Conservation (phyloP, 495 filamentous ascomycete species). For the Annulohypoxylon maeteangense region DNA sequence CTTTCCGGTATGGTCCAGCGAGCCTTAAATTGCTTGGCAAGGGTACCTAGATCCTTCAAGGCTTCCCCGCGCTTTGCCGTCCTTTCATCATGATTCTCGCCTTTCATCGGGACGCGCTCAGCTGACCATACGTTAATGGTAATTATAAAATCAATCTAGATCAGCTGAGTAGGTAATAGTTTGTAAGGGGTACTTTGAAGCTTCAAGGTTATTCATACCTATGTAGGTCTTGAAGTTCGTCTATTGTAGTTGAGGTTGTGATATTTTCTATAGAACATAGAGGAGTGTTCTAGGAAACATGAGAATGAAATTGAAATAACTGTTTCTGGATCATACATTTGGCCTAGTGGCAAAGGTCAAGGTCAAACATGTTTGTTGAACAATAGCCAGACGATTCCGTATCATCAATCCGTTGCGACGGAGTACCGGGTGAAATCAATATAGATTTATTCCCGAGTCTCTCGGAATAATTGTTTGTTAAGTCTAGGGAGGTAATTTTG, state of each 20-base stretch:
- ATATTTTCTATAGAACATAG: too few species aligned
- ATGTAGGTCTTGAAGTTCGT: too few species aligned
- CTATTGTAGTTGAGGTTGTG: too few species aligned
- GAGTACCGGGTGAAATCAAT: conserved; percentile 16
- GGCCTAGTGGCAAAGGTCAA: background rate
- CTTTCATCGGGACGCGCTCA: conserved; percentile 14
- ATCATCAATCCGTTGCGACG: conserved; percentile 18
- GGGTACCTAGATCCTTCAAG: conserved; percentile 20
- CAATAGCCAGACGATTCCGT: background rate
- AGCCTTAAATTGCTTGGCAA: conserved; percentile 13
- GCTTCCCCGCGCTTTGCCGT: conserved; percentile 23
- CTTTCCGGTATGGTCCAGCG: background rate
- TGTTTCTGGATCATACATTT: background rate
- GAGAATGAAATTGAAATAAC: too few species aligned
- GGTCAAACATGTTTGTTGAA: background rate
- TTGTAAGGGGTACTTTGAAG: background rate
- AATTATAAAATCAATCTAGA: background rate
- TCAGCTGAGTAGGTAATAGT: background rate
- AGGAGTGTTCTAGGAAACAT: too few species aligned
- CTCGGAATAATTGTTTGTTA: background rate
- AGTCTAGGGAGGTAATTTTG: background rate
- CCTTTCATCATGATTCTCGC: conserved; percentile 5
- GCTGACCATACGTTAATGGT: background rate
- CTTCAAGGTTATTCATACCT: too few species aligned
- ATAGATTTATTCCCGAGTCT: conserved; percentile 8